Evolutionary conservation across 441 rosid species (phyloP).

Genomic region (Raphanus hybrid): DNA sequence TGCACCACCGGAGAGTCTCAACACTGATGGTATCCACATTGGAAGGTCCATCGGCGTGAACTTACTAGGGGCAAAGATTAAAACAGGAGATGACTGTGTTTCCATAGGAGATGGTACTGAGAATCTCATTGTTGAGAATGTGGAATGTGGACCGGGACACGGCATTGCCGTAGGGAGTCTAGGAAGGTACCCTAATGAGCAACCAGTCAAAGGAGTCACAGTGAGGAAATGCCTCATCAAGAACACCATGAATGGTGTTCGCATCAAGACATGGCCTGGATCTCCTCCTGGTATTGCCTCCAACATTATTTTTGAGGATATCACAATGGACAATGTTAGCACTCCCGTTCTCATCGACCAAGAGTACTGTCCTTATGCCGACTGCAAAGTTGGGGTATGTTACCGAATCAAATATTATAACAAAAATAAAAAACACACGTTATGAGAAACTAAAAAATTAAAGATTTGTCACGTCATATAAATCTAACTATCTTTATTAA

Average conservation of each 20-base stretch:
- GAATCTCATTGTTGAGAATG: constrained; percentile 36
- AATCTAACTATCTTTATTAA: background rate
- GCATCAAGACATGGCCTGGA: constrained; percentile 68
- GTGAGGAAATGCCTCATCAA: constrained; percentile 46
- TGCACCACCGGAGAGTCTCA: constrained; percentile 55
- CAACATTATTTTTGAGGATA: constrained; percentile 52
- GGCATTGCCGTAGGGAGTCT: constrained; percentile 65
- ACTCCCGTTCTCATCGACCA: constrained; percentile 55
- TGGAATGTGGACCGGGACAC: constrained; percentile 61
- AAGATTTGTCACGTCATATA: background rate
- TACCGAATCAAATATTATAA: background rate
- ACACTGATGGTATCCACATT: constrained; percentile 65
- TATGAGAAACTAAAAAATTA: background rate
- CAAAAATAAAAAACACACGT: background rate
- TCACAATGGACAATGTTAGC: constrained; percentile 44
- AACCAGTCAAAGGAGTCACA: constrained; percentile 45
- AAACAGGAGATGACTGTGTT: constrained; percentile 57
- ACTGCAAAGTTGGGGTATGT: constrained; percentile 36
- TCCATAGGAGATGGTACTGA: constrained; percentile 55
- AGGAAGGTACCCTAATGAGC: constrained; percentile 46
- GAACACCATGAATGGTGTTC: constrained; percentile 49
- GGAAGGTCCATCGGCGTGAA: constrained; percentile 47
- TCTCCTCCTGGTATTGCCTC: constrained; percentile 37
- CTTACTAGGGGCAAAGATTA: constrained; percentile 17
- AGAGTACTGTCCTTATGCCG: constrained; percentile 46